These are phyloP conservation scores for Irpex sp. DNA, from an alignment of 1,284 basidiomycete genomes.

Conservation along the genomic window DNA sequence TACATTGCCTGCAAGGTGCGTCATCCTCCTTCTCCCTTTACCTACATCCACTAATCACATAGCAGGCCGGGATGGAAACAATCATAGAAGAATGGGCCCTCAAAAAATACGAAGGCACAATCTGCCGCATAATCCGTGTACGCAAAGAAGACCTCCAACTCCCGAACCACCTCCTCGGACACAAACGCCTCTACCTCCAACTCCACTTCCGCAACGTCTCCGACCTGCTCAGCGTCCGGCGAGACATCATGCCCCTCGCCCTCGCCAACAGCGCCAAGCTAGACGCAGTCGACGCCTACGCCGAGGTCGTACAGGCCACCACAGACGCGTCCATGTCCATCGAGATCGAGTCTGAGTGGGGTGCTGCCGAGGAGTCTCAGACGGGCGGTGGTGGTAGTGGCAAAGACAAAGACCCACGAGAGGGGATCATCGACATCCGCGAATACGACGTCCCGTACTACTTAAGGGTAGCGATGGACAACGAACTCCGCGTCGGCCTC, in stretches of 20 bases:
- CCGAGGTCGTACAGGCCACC: constrained; percentile 90
- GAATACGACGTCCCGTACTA: constrained; percentile 99
- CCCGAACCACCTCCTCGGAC: constrained; percentile 95
- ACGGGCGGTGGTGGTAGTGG: constrained; percentile 11
- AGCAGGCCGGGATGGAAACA: constrained; percentile 81
- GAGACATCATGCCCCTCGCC: constrained; percentile 89
- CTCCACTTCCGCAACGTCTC: constrained; percentile 92
- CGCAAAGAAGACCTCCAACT: constrained; percentile 93
- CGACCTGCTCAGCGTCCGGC: constrained; percentile 85
- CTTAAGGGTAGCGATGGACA: constrained; percentile 97
- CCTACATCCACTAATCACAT: not conserved
- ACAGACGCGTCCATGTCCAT: constrained; percentile 56
- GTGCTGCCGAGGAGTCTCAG: constrained; percentile 34
- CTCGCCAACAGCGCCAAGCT: constrained; percentile 91
- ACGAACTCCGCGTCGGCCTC: constrained; percentile 93
- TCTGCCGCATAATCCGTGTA: constrained; percentile 76
- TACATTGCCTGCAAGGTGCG: constrained; percentile 86
- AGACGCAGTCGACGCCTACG: constrained; percentile 95
- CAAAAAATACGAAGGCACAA: constrained; percentile 89
- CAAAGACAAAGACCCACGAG: constrained; percentile 76
- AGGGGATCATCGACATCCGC: constrained; percentile 91
- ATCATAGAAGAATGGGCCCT: constrained; percentile 95
- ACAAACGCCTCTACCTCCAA: constrained; percentile 85
- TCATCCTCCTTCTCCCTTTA: constrained; percentile 8
- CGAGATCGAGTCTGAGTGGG: constrained; percentile 69